Evolutionary conservation across 1,284 basidiomycete genomes (phyloP).

Genomic region (Sporisorium iseilematis-ciliati): DNA sequence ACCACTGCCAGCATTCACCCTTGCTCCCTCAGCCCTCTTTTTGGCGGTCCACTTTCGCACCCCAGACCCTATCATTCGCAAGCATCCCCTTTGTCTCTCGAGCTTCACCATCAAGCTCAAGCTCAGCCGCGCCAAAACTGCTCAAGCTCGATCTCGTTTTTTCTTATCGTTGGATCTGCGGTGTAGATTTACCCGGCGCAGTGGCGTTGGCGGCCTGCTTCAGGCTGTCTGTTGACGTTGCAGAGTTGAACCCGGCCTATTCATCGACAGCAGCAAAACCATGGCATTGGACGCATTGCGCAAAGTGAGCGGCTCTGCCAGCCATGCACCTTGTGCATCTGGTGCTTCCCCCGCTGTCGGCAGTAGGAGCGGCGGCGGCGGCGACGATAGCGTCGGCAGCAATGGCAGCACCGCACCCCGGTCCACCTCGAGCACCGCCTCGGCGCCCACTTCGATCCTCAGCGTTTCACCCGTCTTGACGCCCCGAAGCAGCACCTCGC

Average conservation of each 20-base stretch:
- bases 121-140: slow-evolving; percentile 1
- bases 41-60: too few relatives aligned
- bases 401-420: slow-evolving; percentile 10
- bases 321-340: slow-evolving; percentile 15
- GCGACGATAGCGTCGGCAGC: background rate
- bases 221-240: background rate
- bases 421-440: slow-evolving; percentile 24
- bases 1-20: background rate
- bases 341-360: background rate
- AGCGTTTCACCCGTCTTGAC: slow-evolving; percentile 26
- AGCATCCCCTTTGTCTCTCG: background rate
- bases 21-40: background rate
- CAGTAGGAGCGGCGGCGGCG: slow-evolving; percentile 1
- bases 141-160: background rate
- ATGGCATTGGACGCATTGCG: slow-evolving; percentile 28
- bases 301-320: slow-evolving; percentile 30
- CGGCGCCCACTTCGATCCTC: slow-evolving; percentile 25
- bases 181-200: background rate
- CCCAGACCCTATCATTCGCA: too few relatives aligned
- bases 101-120: slow-evolving; percentile 7
- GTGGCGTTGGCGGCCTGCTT: background rate
- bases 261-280: background rate
- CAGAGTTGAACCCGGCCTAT: background rate
- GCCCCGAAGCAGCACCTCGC: slow-evolving; percentile 30
- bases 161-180: slow-evolving; percentile 2